Evolutionary conservation across 1,284 basidiomycete genomes (phyloP), one percentile per base, ranked within the genome.

Genomic region (Malassezia sympodialis): DNA sequence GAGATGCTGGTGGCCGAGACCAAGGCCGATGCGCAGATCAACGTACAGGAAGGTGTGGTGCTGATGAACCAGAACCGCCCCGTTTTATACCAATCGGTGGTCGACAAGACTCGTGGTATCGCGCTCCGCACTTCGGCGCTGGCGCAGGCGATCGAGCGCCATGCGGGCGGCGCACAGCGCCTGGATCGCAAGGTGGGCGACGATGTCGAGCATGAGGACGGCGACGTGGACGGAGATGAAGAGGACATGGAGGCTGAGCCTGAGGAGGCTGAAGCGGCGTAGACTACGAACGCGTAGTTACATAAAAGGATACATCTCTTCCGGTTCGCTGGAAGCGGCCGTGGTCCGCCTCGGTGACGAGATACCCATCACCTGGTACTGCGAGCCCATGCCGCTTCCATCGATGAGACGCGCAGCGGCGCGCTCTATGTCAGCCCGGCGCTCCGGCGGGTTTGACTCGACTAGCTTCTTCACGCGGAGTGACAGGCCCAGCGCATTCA

Each of bases 1-100:
- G 93, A 96, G 68, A 96, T 94, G 79, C 84, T 96, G 56, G 93
- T 96, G 68, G 83, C 90, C 47, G 94, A 96, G 76, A 94, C 91
- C 24, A 83, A 89, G 53, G 89, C 94, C 82, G 90, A 98, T 69
- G 90, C 90, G 53, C 96, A 94, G 79, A 96, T 96, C 65, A 91
- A 96, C 76, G 81, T 96, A 46, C 89, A 93, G 77, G 89, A 90
- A 79, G 87, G 96, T 75, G 87, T 93, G 71, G 93, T 96, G 67
- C 86, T 91, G 77, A 96, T 96, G 76, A 86, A 89, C 76, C 84
- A 90, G 32, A 86, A 89, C 12, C 83, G 87, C 56, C 81, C 87
- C 43, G 88, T 90, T 8, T 84, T 94, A 26, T 94, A 94, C 76
- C 93, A 96, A 73, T 83, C 86, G 8, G 85, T 96, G 66, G 96